Evolutionary conservation across 2,329 filamentous ascomycete species (phyloP), one percentile per base, ranked within the genome.

Genomic region (Stylonectria norvegica): DNA sequence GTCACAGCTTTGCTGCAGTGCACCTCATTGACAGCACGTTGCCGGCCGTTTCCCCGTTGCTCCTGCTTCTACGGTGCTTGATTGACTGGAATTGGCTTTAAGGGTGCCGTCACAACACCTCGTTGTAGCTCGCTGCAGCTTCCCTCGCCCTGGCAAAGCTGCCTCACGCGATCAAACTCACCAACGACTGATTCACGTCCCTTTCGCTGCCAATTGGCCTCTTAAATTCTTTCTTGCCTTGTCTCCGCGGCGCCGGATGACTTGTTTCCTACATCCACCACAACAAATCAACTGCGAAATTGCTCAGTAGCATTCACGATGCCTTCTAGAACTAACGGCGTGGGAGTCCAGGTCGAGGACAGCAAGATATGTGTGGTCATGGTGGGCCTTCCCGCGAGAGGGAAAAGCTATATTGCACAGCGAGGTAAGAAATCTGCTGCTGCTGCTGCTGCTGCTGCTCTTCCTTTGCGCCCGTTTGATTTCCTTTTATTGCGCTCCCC

Each of bases 311-410:
- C 48, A 49, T 42, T 45, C 48, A 62, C 49, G 35, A 75, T 75
- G 72, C 63, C 70, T 51, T 66, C 65, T 48, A 69, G 58, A 62
- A 71, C 73, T 72, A 83, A 83, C 64, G 82, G 85, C 53, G 70
- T 79, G 57, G 85, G 84, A 59, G 78, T 90, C 51, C 85, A 95
- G 87, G 87, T 86, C 57, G 91, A 97, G 73, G 89, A 96, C 67
- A 91, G 88, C 46, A 88, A 87, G 66, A 94, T 98, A 71, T 97
- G 91, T 67, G 90, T 98, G 50, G 89, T 98, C 58, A 97, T 98
- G 93, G 93, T 98, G 45, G 93, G 93, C 53, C 76, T 98, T 62
- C 93, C 93, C 40, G 93, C 93, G 47, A 78, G 93, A 55, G 93
- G 93, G 60, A 98, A 98, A 78, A 95, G 89, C 71, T 81, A 95